Base-by-base conservation (phyloP, 306 rosid genomes). In the Benincasa hispida region DNA sequence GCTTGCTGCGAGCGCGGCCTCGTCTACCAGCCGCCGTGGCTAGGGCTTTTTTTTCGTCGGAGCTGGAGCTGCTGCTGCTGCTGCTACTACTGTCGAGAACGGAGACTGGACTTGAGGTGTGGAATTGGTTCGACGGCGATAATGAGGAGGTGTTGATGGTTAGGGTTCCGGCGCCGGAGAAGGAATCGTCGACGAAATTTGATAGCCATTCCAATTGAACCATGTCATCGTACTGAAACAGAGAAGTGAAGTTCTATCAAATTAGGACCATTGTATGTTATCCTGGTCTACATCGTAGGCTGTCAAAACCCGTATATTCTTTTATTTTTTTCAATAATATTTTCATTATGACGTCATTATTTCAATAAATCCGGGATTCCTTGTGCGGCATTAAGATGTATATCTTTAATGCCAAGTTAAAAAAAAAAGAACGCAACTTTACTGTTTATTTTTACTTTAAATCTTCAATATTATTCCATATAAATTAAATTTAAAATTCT, bases 181-280 rank as follows among this genome's bases (percentile, higher is more conserved):
- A 90, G 8, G 99, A 95, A 57, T 95, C 97, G 81, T 95, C 99
- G 80, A 87, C 93, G 77, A 95, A 89, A 27, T 82, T 90, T 13
- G 98, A 95, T 17, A 95, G 87, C 99, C 99, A 95, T 80, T 95
- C 98, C 91, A 92, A 61, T 61, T 89, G 97, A 27, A 92, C 90
- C 58, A 94, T 90, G 82, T 95, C 99, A 54, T 92, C 96, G 62
- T 89, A 92, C 99, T 95, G 88, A 5, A 84, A 19, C 34, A 54
- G 2, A 45, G 5, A 59, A 47, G 15, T 6, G 34, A n/a, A 32
- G 6, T 5, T 19, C 6, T 3, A 32, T 62, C 13, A 62, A 37
- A 4, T 18, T 1, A 9, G 50, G 45, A 37, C 54, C 77, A 17
- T 53, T 32, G 11, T 37, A 79, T 50, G 76, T 39, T 59, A 50